These are phyloP conservation scores for Penicillium nordicum DNA, from an alignment of 2,329 filamentous ascomycete genomes.

Conservation along the genomic window DNA sequence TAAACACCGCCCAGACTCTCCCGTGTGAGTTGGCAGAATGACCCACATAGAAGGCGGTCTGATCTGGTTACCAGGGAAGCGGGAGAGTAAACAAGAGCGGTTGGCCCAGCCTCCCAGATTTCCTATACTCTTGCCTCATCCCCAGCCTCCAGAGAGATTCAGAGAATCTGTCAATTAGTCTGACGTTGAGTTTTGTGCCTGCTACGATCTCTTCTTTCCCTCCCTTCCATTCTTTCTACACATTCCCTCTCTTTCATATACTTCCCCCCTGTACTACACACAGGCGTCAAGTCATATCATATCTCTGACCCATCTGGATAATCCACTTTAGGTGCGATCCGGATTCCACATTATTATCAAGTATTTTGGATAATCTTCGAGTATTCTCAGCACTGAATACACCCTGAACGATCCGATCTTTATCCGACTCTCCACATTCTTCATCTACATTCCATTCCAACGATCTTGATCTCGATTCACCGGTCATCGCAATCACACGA, in stretches of 20 bases:
- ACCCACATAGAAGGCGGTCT: conserved; percentile 29
- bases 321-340: conserved; percentile 22
- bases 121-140: conserved; percentile 24
- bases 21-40: conserved; percentile 10
- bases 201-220: conserved; percentile 35
- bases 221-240: conserved; percentile 31
- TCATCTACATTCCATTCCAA: conserved; percentile 30
- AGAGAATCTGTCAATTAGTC: conserved; percentile 12
- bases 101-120: conserved; percentile 43
- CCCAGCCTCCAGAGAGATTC: conserved; percentile 35
- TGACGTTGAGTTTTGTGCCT: conserved; percentile 26
- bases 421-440: conserved; percentile 17
- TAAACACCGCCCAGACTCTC: conserved; percentile 5
- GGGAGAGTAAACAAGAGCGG: conserved; percentile 39
- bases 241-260: conserved; percentile 24
- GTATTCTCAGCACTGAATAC: conserved; percentile 2
- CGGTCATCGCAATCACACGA: not conserved
- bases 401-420: conserved; percentile 5
- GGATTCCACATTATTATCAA: conserved; percentile 13
- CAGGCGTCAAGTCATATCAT: conserved; percentile 15
- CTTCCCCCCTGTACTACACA: conserved; percentile 13
- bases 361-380: conserved; percentile 1
- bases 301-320: conserved; percentile 26
- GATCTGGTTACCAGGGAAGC: conserved; percentile 35
- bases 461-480: conserved; percentile 13